Evolutionary conservation across 1,139 yeast genomes (phyloP).

Genomic region (Pichia sp.): DNA sequence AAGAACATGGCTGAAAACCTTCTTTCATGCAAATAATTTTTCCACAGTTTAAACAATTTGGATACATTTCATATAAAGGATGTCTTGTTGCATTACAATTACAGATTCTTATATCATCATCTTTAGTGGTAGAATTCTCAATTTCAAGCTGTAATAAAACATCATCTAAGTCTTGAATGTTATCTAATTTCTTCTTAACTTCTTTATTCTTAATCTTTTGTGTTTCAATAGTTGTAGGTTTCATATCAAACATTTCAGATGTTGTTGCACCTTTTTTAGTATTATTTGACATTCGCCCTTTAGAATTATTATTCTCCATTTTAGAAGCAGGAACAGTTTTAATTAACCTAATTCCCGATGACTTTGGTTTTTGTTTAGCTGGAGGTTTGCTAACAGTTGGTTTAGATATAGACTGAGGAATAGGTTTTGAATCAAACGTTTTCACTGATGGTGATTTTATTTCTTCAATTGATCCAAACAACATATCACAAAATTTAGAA

Average conservation of each 20-base stretch:
- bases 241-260: constrained; percentile 25
- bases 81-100: constrained; percentile 83
- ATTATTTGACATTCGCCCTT: constrained; percentile 10
- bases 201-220: constrained; percentile 14
- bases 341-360: constrained; percentile 9
- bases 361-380: constrained; percentile 1
- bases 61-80: constrained; percentile 83
- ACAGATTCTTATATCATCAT: constrained; percentile 36
- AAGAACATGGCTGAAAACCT: constrained; percentile 84
- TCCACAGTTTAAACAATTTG: constrained; percentile 92
- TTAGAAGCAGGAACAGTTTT: constrained; percentile 2
- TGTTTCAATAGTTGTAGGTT: constrained; percentile 19
- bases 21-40: constrained; percentile 86
- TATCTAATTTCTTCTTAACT: constrained; percentile 31
- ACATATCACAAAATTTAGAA: constrained; percentile 30
- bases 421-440: no score
- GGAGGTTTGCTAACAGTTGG: background rate
- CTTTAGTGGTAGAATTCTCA: constrained; percentile 10
- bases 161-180: constrained; percentile 49
- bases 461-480: no score
- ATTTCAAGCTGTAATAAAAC: constrained; percentile 44
- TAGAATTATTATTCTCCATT: background rate
- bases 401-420: no score
- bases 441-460: no score
- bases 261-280: constrained; percentile 22